Evolutionary conservation across 257 asterid species (phyloP), one percentile per base, ranked within the genome.

Genomic region (Sherardia arvensis): DNA sequence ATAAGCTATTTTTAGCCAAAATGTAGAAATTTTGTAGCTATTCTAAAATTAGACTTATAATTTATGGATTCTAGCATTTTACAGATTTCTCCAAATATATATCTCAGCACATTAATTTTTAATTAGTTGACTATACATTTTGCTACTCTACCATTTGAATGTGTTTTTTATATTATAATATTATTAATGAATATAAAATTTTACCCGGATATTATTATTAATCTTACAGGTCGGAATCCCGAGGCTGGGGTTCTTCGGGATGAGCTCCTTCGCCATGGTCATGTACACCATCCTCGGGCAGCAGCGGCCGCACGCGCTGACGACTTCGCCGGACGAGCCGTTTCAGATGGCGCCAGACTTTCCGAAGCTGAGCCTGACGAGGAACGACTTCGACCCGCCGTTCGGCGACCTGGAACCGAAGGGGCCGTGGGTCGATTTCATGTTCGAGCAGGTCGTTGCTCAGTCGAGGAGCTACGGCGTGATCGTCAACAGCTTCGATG

Each of bases 321-420:
- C 81, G 0, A 23, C 27, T 4, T 75, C 85, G 8, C 29, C 23
- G 0, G 87, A 87, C 2, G 81, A 80, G 30, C 65, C 73, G 7
- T 90, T 90, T 53, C 1, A 36, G 2, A 63, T 87, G 49, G 20
- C 4, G 20, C 68, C 80, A 5, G 78, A 60, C 15, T 84, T 90
- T 27, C 84, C 90, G 0, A 30, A 47, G 18, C 2, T 78, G 22
- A 65, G 72, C 20, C 14, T 90, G 9, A 85, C 96, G 1, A 76
- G 84, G 67, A 80, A 85, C 36, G 82, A 90, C 26, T 90, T 83
- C 30, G 84, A 73, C 0, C 74, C 80, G 45, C 95, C 97, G 0
- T 83, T 59, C 45, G 36, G 60, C 38, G 82, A 80, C 18, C 69
- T 79, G 33, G 77, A 74, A 4, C 94, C 92, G 0, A 8, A 69